Base-by-base conservation (phyloP, 179 eudicot genomes). In the Drosera spatulata region DNA sequence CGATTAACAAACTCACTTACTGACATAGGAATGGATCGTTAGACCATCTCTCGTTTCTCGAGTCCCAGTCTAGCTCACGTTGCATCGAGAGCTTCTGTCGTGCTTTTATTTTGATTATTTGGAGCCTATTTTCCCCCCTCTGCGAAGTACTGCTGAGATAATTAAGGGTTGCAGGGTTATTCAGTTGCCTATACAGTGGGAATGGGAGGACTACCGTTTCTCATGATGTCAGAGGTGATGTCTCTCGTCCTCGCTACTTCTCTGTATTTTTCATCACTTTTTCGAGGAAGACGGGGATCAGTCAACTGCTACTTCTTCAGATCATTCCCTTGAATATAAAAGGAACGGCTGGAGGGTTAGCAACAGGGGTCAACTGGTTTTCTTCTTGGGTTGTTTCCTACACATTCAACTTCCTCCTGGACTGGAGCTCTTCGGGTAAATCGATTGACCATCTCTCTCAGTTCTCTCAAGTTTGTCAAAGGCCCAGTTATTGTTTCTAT, bases 241-340 rank as follows among this genome's bases (percentile, higher is more conserved):
- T 48, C 0, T 3, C 5, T 50, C 43, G 3, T 14, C 14, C 42
- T 12, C 46, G 13, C 39, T 6, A 3, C 52, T 15, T 38, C 41
- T 39, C 40, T 10, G 50, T 41, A 55, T 48, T 14, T 13, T 13
- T 53, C 7, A 9, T 5, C 53, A 55, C 3, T 14, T 49, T 49
- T 9, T 46, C 4, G 13, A 50, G 53, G 4, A 50, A 9, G 2
- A 22, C 1, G 40, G 58, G 41, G 13, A 41, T 22, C 33, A 22
- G 33, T 22, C 33, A 22, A 22, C 33, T 22, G 22, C 4, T 57
- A 41, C 13, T 41, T 2, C 55, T 55, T 62, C 75, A 79, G 82
- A 58, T 79, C 44, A 69, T 79, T 55, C 82, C 82, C 2, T 66
- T 69, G 47, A 69, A 75, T 53, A 55, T 75, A 5, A 79, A 79